Percentiles rank a stretch among this genome's conserved stretches.
phyloP scores from a whole-genome alignment of 2,329 filamentous ascomycete genomes.

The Lecanosticta acicola region DNA sequence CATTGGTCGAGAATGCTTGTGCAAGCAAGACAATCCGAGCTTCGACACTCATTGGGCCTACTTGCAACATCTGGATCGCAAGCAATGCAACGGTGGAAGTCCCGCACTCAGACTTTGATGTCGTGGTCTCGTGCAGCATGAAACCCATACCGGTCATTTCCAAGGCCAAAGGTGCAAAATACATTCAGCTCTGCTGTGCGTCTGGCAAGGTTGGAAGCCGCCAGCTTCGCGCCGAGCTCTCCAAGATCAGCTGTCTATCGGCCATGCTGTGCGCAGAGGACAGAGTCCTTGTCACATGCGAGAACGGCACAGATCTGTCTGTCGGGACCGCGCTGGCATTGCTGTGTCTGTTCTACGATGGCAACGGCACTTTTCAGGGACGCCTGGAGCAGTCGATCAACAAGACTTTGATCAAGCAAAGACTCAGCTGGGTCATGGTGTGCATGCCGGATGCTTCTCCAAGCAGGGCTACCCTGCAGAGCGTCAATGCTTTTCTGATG shows the following conservation, averaged over 20 bases:
- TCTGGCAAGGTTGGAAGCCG: slow-evolving; percentile 73
- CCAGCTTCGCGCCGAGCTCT: slow-evolving; percentile 68
- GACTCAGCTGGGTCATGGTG: slow-evolving; percentile 76
- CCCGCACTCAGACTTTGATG: slow-evolving; percentile 35
- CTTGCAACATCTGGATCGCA: slow-evolving; percentile 37
- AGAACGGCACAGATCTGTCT: slow-evolving; percentile 72
- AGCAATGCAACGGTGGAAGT: slow-evolving; percentile 35
- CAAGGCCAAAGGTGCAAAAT: slow-evolving; percentile 38
- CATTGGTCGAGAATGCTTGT: slow-evolving; percentile 33
- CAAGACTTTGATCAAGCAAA: slow-evolving; percentile 71
- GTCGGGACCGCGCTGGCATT: slow-evolving; percentile 72
- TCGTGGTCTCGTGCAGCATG: slow-evolving; percentile 42
- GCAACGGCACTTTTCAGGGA: slow-evolving; percentile 46
- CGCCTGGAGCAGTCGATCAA: slow-evolving; percentile 37
- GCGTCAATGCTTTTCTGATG: slow-evolving; percentile 87
- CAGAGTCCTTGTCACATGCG: slow-evolving; percentile 59
- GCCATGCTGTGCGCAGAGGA: slow-evolving; percentile 4
- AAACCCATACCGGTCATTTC: slow-evolving; percentile 32
- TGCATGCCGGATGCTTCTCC: slow-evolving; percentile 76
- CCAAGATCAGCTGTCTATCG: slow-evolving; percentile 42
- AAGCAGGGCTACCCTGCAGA: slow-evolving; percentile 77
- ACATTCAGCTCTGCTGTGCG: slow-evolving; percentile 58
- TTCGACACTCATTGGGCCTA: slow-evolving; percentile 40
- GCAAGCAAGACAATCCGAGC: slow-evolving; percentile 9
- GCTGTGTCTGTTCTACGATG: slow-evolving; percentile 66